phyloP scores from a whole-genome alignment of 2,329 filamentous ascomycete species.

The Fusarium annulatum region DNA sequence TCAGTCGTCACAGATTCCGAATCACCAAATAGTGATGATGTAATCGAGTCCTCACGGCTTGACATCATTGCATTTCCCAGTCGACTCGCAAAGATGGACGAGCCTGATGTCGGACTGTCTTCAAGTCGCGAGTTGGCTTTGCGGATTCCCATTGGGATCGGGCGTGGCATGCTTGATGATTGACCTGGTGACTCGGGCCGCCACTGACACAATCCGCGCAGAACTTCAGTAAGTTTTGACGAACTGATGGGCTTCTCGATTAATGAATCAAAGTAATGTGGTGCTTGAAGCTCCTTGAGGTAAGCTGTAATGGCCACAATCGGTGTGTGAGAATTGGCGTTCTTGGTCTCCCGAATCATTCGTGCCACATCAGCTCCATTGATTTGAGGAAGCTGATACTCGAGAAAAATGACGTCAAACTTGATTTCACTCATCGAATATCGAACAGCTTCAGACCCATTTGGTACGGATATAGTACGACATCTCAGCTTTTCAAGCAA shows the following conservation, averaged over 20 bases:
- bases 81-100: constrained; percentile 75
- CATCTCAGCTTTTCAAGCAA: constrained; percentile 94
- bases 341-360: constrained; percentile 98
- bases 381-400: constrained; percentile 94
- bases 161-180: constrained; percentile 62
- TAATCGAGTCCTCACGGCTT: constrained; percentile 88
- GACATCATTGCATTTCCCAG: constrained; percentile 83
- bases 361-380: constrained; percentile 95
- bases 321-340: constrained; percentile 91
- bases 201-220: constrained; percentile 92
- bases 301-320: constrained; percentile 98
- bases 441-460: constrained; percentile 89
- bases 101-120: constrained; percentile 86
- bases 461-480: constrained; percentile 90
- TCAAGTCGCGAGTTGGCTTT: constrained; percentile 73
- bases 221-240: constrained; percentile 87
- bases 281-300: constrained; percentile 94
- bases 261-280: constrained; percentile 94
- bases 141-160: constrained; percentile 72
- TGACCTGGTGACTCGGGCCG: constrained; percentile 74
- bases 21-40: constrained; percentile 88
- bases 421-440: constrained; percentile 98
- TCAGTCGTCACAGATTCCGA: constrained; percentile 82
- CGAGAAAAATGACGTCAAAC: constrained; percentile 98
- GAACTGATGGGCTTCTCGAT: constrained; percentile 97